Evolutionary conservation across 2,329 filamentous ascomycete genomes (phyloP).

Genomic region (Monosporascus sp.): DNA sequence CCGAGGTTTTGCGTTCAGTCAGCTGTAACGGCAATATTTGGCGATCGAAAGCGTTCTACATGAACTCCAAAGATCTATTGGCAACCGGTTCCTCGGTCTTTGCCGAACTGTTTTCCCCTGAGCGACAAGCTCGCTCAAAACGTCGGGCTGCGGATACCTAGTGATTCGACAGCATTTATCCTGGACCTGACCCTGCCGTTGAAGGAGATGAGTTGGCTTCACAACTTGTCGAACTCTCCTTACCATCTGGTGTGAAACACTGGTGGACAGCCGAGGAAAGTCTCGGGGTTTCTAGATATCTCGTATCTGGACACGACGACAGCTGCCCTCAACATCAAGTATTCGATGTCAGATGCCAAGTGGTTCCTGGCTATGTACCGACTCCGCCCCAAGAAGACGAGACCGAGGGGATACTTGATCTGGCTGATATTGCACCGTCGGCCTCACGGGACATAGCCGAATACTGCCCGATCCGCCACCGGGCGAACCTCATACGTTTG

Average conservation of each 20-base stretch:
- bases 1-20: conserved; percentile 9
- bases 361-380: conserved; percentile 1
- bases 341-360: conserved; percentile 10
- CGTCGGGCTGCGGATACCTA: conserved; percentile 30
- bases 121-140: conserved; percentile 34
- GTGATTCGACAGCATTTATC: conserved; percentile 33
- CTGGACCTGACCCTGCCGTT: conserved; percentile 58
- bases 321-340: conserved; percentile 16
- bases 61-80: conserved; percentile 42
- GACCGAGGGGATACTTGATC: conserved; percentile 10
- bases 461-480: conserved; percentile 61
- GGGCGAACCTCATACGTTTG: conserved; percentile 57
- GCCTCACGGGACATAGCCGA: conserved; percentile 39
- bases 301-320: conserved; percentile 46
- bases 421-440: conserved; percentile 10
- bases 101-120: conserved; percentile 36
- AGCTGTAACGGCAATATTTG: conserved; percentile 30
- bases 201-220: conserved; percentile 60
- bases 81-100: conserved; percentile 44
- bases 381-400: background rate
- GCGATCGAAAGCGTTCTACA: conserved; percentile 33
- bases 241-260: conserved; percentile 48
- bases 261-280: conserved; percentile 44
- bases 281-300: conserved; percentile 30
- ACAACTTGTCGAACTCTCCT: conserved; percentile 52